Base-by-base conservation (phyloP, 2,329 filamentous ascomycete species). In the Boeremia exigua region DNA sequence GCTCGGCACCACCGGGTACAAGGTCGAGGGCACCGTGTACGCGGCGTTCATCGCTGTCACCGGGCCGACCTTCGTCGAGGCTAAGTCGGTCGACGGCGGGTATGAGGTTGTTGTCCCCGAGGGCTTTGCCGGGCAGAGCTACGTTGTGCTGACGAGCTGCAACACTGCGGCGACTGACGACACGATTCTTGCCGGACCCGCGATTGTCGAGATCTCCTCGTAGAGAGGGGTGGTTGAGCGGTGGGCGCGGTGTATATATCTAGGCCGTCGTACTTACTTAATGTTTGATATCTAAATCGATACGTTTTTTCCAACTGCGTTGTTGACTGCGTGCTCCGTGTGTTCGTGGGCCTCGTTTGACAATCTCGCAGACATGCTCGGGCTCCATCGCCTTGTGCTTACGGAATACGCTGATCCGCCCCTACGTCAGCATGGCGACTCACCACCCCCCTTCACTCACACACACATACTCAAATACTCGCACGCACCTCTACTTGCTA, bases 1-100 rank as follows among this genome's bases (percentile, higher is more conserved):
- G 38, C 46, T 67, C 6, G 29, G 39, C 25, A 63, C 61, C 34
- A 45, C 54, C 2, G 62, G 51, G 36, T 66, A 65, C 55, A 62
- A 60, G 54, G 37, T 68, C 7, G 48, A 66, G 43, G 66, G 66
- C 9, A 48, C 46, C 14, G 62, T 68, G 4, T 68, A 68, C 47
- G 66, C 56, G 25, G 66, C 66, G 17, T 67, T 68, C 48, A 63
- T 67, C 33, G 66, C 66, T 1, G 61, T 67, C 3, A 66, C 64
- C 1, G 66, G 66, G 0, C 66, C 66, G 0, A 57, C 62, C 2
- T 68, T 67, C 11, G 64, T 55, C 2, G 60, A 67, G 11, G 50
- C 56, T 4, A 61, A 49, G 49, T 25, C 36, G 7, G 60, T 59
- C 1, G 38, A 60, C 17, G 64, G 61, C 8, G 66, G 64, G 1